Conservation (phyloP, 148 eudicot genomes). For the Simmondsia chinensis region DNA sequence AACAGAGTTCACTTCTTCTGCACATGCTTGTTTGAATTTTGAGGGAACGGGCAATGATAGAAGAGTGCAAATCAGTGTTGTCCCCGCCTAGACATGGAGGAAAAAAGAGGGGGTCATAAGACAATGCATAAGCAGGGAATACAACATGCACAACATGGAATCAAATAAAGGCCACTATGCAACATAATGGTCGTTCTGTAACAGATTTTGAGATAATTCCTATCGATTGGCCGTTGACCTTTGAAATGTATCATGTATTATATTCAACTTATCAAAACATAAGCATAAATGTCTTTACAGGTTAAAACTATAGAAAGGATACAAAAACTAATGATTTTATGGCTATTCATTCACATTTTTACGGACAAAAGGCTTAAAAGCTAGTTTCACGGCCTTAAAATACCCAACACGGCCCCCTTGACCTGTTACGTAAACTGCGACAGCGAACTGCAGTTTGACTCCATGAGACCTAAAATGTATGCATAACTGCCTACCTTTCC, state of each 20-base stretch:
- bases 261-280: not conserved
- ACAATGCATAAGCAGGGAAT: too few species aligned
- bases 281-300: not conserved
- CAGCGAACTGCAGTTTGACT: too few species aligned
- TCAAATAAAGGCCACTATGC: too few species aligned
- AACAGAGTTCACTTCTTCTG: constrained; percentile 48
- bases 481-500: constrained; percentile 54
- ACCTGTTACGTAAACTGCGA: too few species aligned
- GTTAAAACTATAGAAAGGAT: constrained; percentile 5
- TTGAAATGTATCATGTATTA: too few species aligned
- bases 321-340: not conserved
- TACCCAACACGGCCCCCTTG: too few species aligned
- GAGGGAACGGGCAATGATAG: constrained; percentile 90
- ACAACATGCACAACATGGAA: too few species aligned
- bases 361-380: not conserved
- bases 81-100: constrained; percentile 77
- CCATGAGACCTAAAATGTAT: not conserved
- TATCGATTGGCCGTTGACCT: too few species aligned
- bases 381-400: not conserved
- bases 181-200: too few species aligned
- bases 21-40: constrained; percentile 37
- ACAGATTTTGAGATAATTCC: too few species aligned
- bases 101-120: too few species aligned
- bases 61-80: constrained; percentile 86
- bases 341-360: too few species aligned